Evolutionary conservation across 73 alveolate genomes (phyloP).

Genomic region (Tetrahymena malaccensis): DNA sequence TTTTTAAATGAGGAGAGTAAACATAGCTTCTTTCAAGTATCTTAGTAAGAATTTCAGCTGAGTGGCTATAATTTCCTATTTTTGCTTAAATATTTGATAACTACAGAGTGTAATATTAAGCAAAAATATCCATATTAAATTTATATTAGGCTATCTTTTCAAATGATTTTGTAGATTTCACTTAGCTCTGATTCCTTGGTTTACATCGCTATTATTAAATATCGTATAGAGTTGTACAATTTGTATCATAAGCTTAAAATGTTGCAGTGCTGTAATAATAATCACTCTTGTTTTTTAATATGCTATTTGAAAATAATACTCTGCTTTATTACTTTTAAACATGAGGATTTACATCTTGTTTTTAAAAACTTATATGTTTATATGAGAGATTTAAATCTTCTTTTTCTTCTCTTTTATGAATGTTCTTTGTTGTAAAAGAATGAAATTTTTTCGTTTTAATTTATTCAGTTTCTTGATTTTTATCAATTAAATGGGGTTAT

Average conservation of each 20-base stretch:
- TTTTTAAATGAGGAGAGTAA: neutral
- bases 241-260: neutral
- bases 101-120: neutral
- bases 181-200: neutral
- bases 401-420: neutral
- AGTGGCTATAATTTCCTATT: neutral
- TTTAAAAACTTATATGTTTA: too few species aligned
- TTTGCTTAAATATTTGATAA: neutral
- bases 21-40: neutral
- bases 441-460: neutral
- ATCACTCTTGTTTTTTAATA: too few species aligned
- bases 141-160: neutral
- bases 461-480: neutral
- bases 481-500: too few species aligned
- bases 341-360: neutral
- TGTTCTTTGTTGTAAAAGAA: neutral
- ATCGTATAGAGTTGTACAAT: neutral
- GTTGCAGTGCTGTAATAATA: too few species aligned
- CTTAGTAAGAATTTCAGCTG: neutral
- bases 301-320: too few species aligned
- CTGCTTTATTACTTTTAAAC: too few species aligned
- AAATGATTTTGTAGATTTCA: neutral
- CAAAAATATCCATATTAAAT: neutral
- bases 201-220: neutral
- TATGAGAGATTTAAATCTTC: neutral